Evolutionary conservation across 2,329 filamentous ascomycete species (phyloP), one percentile per base, ranked within the genome.

Genomic region (Alternaria dauci): DNA sequence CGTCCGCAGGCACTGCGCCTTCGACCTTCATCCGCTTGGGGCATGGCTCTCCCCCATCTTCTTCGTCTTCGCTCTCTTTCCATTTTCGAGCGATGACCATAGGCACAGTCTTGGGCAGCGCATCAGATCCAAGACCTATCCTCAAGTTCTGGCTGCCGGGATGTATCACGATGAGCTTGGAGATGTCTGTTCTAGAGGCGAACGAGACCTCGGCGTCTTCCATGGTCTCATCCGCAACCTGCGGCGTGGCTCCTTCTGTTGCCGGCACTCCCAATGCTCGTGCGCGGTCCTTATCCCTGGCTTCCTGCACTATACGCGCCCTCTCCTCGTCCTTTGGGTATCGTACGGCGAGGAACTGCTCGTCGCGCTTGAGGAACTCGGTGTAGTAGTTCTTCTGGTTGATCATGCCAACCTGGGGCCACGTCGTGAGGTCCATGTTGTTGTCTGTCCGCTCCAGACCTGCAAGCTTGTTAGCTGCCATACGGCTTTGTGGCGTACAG

Each of bases 301-400:
- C 93, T 58, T 86, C 90, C 78, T 94, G 92, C 36, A 95, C 89
- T 78, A 97, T 90, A 62, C 89, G 87, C 65, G 95, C 93, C 67
- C 93, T 87, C 52, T 88, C 90, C 70, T 94, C 93, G 78, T 99
- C 95, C 79, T 89, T 91, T 72, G 96, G 93, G 16, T 96, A 86
- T 72, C 95, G 89, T 57, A 94, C 88, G 12, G 94, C 93, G 34
- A 99, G 88, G 61, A 96, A 89, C 81, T 99, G 95, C 73, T 98
- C 95, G 82, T 99, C 95, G 74, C 94, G 91, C 83, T 99, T 99
- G 81, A 99, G 91, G 72, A 97, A 99, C 76, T 99, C 95, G 62
- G 93, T 97, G 63, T 75, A 77, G 80, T 99, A 99, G 80, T 99
- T 99, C 83, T 99, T 99, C 80, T 99, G 95, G 78, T 99, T 99